Base-by-base conservation (phyloP, 2,329 filamentous ascomycete species). In the Lachnellula cervina region DNA sequence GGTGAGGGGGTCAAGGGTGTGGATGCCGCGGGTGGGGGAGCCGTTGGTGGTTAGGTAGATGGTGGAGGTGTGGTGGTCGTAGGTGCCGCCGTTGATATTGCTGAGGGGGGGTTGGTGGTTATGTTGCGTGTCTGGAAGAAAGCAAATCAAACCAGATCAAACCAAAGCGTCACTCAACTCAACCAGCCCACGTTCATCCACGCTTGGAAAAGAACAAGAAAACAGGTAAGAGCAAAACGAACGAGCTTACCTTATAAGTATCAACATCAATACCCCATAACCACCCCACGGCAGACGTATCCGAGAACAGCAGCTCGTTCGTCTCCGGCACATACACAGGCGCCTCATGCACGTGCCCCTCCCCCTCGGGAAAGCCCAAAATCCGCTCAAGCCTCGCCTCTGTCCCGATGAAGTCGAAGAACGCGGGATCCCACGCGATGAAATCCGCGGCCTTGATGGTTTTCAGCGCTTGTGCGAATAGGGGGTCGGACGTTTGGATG, bases 231-330 rank as follows among this genome's bases (percentile, higher is more conserved):
- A 28, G 8, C 21, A 2, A 4, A 2, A 21, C 21, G 21, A 2
- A 21, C 21, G 4, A 4, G 4, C 37, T 14, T 38, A 38, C 37
- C 13, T 38, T 38, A 38, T 38, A 38, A n/a, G 37, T 38, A n/a
- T 38, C 37, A 2, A 38, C n/a, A n/a, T 38, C 11, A 5, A 38
- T 38, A 1, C 7, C 84, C 85, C 61, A 88, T 88, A 76, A 88
- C 88, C 82, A 87, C 87, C 76, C 84, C 88, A 77, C 85, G 85
- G 74, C 85, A 88, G 77, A 79, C 84, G 72, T 84, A 88, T 74
- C 82, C 84, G 59, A 88, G 83, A 71, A 87, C 87, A 79, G 84
- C 88, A 38, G 37, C n/a, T 38, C 37, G 2, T 38, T 38, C 11
- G 37, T 38, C 37, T 38, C 37, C 14, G 37, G 37, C 3, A 38